Evolutionary conservation across 768 basidiomycete species (phyloP).

Genomic region (Termitomyces sp.): DNA sequence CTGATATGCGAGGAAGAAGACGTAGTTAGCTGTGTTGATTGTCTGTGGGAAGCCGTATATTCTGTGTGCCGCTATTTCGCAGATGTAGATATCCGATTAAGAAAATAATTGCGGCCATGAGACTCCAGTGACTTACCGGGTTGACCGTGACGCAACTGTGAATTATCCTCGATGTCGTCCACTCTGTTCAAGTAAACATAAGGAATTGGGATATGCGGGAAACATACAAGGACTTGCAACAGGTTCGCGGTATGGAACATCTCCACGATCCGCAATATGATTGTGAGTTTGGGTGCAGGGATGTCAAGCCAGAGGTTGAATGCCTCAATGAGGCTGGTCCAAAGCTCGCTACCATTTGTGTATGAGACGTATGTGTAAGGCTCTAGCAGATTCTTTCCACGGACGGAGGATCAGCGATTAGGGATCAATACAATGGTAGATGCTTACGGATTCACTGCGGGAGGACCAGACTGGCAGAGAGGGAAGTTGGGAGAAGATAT

Average conservation of each 20-base stretch:
- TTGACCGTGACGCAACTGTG: constrained; percentile 78
- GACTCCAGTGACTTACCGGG: constrained; percentile 51
- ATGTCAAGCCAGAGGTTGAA: constrained; percentile 93
- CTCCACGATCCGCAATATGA: constrained; percentile 79
- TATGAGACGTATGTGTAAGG: constrained; percentile 83
- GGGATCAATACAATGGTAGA: neutral
- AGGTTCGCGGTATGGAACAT: constrained; percentile 95
- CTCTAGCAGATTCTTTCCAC: constrained; percentile 46
- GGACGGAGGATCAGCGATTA: neutral
- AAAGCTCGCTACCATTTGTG: constrained; percentile 90
- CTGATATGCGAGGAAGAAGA: constrained; percentile 91
- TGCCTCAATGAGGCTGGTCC: constrained; percentile 81
- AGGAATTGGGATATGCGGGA: no score
- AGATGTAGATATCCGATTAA: neutral
- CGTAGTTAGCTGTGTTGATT: constrained; percentile 96
- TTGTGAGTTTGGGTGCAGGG: constrained; percentile 59
- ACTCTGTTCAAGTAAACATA: constrained; percentile 45
- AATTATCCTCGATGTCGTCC: constrained; percentile 93
- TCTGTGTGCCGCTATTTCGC: constrained; percentile 73
- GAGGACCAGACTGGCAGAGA: neutral
- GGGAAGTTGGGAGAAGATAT: neutral
- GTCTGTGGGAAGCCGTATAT: constrained; percentile 97
- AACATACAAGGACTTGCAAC: constrained; percentile 56
- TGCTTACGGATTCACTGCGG: neutral
- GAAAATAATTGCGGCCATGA: no score